Conservation (phyloP, 2,329 filamentous ascomycete species). For the Xylariaceae sp. region DNA sequence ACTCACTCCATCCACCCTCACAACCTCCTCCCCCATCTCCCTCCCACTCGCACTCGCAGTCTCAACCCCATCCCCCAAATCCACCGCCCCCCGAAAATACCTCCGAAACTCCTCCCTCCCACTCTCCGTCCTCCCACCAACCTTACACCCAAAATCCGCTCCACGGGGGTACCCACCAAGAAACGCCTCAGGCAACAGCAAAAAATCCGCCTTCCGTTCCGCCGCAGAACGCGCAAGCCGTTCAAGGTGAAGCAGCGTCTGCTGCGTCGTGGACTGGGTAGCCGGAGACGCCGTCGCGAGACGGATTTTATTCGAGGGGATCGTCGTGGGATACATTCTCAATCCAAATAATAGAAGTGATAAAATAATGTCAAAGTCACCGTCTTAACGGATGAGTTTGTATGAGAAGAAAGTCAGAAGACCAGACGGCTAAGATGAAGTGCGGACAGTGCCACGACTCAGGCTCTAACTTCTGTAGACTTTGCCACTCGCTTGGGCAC, state of each 20-base stretch:
- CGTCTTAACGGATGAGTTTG: not conserved
- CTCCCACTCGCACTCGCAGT: conserved; percentile 48
- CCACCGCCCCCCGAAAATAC: conserved; percentile 75
- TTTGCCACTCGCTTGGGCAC: too few species aligned
- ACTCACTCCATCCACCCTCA: conserved; percentile 37
- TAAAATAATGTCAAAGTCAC: not conserved
- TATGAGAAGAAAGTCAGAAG: too few species aligned
- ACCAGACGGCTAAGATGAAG: too few species aligned
- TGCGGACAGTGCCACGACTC: too few species aligned
- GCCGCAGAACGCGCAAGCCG: conserved; percentile 60
- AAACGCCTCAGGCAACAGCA: conserved; percentile 89
- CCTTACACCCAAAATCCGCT: conserved; percentile 66
- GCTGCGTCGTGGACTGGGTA: conserved; percentile 43
- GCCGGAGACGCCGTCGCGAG: conserved; percentile 53
- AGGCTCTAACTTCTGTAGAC: too few species aligned
- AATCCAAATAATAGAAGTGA: not conserved
- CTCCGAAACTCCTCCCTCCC: conserved; percentile 77
- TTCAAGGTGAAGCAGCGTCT: conserved; percentile 64
- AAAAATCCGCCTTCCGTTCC: conserved; percentile 51
- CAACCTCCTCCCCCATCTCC: conserved; percentile 51
- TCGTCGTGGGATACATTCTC: conserved; percentile 12
- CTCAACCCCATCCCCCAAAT: conserved; percentile 69
- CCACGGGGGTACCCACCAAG: conserved; percentile 87
- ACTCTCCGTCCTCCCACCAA: conserved; percentile 63
- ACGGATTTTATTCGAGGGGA: conserved; percentile 36